Evolutionary conservation across 2,329 filamentous ascomycete genomes (phyloP), one percentile per base, ranked within the genome.

Genomic region (Aspergillus puulaauensis): DNA sequence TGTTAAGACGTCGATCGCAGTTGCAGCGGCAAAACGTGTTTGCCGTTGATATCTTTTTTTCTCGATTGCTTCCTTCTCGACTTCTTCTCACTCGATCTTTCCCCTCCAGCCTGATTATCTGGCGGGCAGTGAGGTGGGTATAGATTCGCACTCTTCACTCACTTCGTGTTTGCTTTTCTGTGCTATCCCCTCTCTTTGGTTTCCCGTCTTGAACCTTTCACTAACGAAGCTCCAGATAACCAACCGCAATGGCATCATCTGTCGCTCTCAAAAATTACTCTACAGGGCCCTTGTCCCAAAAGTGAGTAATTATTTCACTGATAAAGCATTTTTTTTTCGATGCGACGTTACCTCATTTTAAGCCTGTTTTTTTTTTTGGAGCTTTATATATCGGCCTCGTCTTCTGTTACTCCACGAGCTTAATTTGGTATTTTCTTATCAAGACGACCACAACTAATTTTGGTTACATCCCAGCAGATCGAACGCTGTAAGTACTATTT

Each of bases 231-330:
- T 52, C 33, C 41, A 47, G n/a, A 41, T 24, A 40, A 45, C 21
- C 52, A 21, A 14, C 35, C 48, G 61, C 53, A 23, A 72, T 72
- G 68, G 66, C 69, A 45, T 64, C 67, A 33, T 74, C 79, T 62
- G 81, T 88, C 51, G 86, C 84, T 9, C 80, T 88, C 62, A 83
- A 84, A 61, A 84, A 81, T 67, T 71, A 74, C 50, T 84, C 88
- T 73, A 84, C 88, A 64, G 82, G 88, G 66, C 83, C 84, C 57
- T 76, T 89, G 47, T 68, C 87, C 53, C 80, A 82, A 68, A 82
- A 84, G 87, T 89, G 73, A 77, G 81, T 71, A 21, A 47, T 33
- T 49, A 15, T 19, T 45, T 47, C 24, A 41, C 33, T 45, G 17
- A 37, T 24, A n/a, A n/a, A n/a, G n/a, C n/a, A n/a, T n/a, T n/a